Conservation (phyloP, 2,329 filamentous ascomycete genomes). For the Aspergillus viridinutans region DNA sequence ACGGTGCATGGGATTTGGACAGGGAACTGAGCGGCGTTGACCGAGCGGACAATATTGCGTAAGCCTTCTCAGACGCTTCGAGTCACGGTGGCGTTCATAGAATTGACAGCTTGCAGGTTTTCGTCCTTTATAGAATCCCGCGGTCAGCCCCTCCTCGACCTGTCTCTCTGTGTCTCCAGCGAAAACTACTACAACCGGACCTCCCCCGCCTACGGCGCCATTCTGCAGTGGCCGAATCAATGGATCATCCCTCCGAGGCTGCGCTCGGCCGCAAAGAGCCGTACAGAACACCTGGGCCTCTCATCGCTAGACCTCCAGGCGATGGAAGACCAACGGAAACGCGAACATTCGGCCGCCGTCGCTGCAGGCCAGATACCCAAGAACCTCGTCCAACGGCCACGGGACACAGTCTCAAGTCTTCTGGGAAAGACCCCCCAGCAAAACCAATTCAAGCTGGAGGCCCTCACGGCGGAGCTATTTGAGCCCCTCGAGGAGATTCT, state of each 20-base stretch:
- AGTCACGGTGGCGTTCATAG: neutral
- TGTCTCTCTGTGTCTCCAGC: constrained; percentile 84
- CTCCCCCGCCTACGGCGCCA: constrained; percentile 71
- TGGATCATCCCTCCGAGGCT: constrained; percentile 77
- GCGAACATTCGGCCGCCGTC: constrained; percentile 37
- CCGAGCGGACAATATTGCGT: constrained; percentile 50
- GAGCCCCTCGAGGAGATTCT: constrained; percentile 64
- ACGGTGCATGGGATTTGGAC: constrained; percentile 49
- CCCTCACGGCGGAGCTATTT: constrained; percentile 66
- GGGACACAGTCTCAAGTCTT: constrained; percentile 57
- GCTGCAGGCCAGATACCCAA: constrained; percentile 38
- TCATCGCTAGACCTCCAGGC: constrained; percentile 62
- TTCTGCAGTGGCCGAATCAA: constrained; percentile 81
- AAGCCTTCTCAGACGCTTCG: constrained; percentile 15
- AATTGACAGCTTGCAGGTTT: constrained; percentile 25
- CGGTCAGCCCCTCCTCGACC: constrained; percentile 73
- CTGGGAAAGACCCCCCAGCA: constrained; percentile 66
- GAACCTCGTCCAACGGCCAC: constrained; percentile 52
- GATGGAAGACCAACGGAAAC: constrained; percentile 37
- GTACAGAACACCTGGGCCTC: constrained; percentile 67
- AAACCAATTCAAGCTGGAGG: constrained; percentile 71
- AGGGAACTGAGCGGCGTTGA: constrained; percentile 38
- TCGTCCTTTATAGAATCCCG: constrained; percentile 69
- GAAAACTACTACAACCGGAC: constrained; percentile 78
- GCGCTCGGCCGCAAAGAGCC: constrained; percentile 64